These are phyloP conservation scores for Cucurbita argyrosperma DNA, from an alignment of 306 rosid genomes.

Conservation along the genomic window DNA sequence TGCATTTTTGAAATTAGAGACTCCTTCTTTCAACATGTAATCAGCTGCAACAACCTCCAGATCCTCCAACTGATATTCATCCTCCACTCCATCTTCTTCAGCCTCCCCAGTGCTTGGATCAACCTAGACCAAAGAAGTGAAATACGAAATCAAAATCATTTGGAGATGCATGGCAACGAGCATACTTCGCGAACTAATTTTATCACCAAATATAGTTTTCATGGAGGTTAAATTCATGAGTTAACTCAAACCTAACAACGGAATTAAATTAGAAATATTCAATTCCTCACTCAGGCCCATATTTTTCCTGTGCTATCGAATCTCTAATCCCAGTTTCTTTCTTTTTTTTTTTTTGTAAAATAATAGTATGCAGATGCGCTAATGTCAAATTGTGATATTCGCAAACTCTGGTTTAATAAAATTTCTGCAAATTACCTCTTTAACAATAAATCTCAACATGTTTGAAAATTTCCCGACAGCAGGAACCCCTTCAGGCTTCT, in stretches of 20 bases:
- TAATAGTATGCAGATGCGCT: not conserved
- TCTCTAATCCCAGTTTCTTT: not conserved
- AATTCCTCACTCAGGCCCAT: not conserved
- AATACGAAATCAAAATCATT: not conserved
- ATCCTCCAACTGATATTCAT: constrained; percentile 95
- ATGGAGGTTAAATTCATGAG: not conserved
- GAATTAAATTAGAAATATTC: not conserved
- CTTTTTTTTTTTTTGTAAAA: not conserved
- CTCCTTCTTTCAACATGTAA: constrained; percentile 78
- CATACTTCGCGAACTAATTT: not conserved
- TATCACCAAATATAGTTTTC: not conserved
- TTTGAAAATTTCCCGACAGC: constrained; percentile 77
- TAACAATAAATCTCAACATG: constrained; percentile 59
- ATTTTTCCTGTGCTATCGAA: not conserved
- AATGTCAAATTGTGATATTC: not conserved
- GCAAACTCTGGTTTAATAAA: not conserved
- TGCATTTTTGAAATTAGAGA: constrained; percentile 76
- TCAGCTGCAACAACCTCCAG: constrained; percentile 93
- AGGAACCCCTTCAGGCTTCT: constrained; percentile 72
- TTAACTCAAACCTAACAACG: not conserved
- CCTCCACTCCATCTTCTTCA: constrained; percentile 95
- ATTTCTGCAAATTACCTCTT: constrained; percentile 44
- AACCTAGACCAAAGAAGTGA: constrained; percentile 34
- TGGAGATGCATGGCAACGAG: not conserved
- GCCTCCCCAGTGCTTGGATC: constrained; percentile 82